Evolutionary conservation across 2,329 filamentous ascomycete species (phyloP).

Genomic region (Pezizomycotina sp.): DNA sequence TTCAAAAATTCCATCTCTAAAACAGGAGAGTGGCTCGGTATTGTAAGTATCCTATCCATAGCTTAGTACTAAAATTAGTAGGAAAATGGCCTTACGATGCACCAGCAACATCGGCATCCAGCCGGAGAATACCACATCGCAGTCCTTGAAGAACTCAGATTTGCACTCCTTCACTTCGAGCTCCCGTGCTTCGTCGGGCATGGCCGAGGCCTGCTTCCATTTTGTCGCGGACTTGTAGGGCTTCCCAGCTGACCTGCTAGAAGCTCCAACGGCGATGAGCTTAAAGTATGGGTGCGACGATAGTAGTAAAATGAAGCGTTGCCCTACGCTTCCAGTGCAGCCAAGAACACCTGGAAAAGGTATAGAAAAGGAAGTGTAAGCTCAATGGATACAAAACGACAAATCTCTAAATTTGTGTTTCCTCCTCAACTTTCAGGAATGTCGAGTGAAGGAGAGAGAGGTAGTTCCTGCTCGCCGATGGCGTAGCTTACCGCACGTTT

Average conservation of each 20-base stretch:
- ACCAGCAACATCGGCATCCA: slow-evolving; percentile 87
- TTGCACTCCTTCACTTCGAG: slow-evolving; percentile 74
- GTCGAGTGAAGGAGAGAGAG: too few relatives aligned
- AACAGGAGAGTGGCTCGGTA: neutral
- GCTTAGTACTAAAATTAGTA: slow-evolving; percentile 31
- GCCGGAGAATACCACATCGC: slow-evolving; percentile 84
- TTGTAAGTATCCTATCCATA: slow-evolving; percentile 8
- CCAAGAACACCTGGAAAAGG: slow-evolving; percentile 52
- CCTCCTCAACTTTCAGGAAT: too few relatives aligned
- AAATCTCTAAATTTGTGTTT: too few relatives aligned
- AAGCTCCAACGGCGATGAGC: slow-evolving; percentile 79
- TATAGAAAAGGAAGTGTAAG: neutral
- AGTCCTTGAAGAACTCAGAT: slow-evolving; percentile 67
- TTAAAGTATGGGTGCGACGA: slow-evolving; percentile 73
- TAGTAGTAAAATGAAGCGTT: slow-evolving; percentile 86
- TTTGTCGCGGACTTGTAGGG: slow-evolving; percentile 83
- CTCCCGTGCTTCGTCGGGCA: slow-evolving; percentile 58
- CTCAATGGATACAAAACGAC: neutral
- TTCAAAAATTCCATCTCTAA: slow-evolving; percentile 79
- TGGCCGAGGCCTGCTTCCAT: slow-evolving; percentile 83
- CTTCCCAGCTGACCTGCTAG: slow-evolving; percentile 76
- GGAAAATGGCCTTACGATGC: too few relatives aligned
- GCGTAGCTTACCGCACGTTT: too few relatives aligned
- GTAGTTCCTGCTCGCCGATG: too few relatives aligned
- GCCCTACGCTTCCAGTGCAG: slow-evolving; percentile 83